A percentile compares a stretch with the other conserved stretches of the same genome.
Evolutionary conservation across 2,329 filamentous ascomycete species (phyloP).

Genomic region (Coniochaeta prunicola): DNA sequence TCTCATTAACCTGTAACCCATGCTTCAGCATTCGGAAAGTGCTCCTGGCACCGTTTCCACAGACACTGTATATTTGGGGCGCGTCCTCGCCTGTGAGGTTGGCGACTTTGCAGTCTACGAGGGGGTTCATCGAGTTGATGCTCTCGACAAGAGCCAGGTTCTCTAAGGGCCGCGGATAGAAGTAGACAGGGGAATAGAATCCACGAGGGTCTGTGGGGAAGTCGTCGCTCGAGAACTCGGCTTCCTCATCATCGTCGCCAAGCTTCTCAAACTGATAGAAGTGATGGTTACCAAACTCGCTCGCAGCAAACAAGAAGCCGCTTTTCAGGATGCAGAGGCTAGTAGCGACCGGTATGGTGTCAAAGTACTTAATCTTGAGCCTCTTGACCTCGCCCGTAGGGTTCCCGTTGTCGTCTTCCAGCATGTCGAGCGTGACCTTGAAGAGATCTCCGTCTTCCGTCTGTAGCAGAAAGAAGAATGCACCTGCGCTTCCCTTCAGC

Average conservation of each 20-base stretch:
- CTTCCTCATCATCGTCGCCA: constrained; percentile 88
- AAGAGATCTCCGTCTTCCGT: constrained; percentile 98
- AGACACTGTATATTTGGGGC: constrained; percentile 91
- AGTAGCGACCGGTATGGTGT: constrained; percentile 83
- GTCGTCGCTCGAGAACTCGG: constrained; percentile 76
- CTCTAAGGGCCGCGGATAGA: constrained; percentile 69
- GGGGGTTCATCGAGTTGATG: constrained; percentile 81
- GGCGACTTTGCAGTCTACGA: constrained; percentile 84
- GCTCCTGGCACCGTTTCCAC: constrained; percentile 81
- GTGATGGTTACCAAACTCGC: constrained; percentile 86
- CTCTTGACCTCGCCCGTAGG: constrained; percentile 73
- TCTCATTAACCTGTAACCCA: constrained; percentile 86
- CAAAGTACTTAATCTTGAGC: constrained; percentile 95
- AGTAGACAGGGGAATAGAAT: constrained; percentile 73
- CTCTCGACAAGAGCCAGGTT: constrained; percentile 81
- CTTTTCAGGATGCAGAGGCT: constrained; percentile 91
- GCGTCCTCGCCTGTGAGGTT: constrained; percentile 90
- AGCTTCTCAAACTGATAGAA: constrained; percentile 98
- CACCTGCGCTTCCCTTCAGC: constrained; percentile 70
- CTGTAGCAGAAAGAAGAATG: constrained; percentile 95
- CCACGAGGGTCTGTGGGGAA: constrained; percentile 70
- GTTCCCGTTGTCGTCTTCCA: constrained; percentile 70
- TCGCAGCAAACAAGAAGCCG: constrained; percentile 87
- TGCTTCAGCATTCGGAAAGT: constrained; percentile 89
- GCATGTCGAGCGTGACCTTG: constrained; percentile 90